These are phyloP conservation scores for Phaeosphaeriaceae sp. DNA, from an alignment of 2,329 filamentous ascomycete genomes.

Conservation along the genomic window DNA sequence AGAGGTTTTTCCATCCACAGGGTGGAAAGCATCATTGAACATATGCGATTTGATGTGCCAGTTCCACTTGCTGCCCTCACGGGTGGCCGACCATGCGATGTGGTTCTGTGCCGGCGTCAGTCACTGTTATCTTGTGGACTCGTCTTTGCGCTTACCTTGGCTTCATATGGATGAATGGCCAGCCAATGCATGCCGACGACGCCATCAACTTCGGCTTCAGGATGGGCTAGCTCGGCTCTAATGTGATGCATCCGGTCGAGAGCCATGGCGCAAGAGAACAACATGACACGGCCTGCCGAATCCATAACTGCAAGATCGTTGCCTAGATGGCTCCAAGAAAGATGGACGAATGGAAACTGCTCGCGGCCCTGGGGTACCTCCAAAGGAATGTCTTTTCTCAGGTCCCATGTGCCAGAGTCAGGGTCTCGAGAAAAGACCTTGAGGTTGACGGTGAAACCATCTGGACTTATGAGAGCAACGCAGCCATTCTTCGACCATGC, in stretches of 20 bases:
- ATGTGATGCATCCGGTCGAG: slow-evolving; percentile 74
- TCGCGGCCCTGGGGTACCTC: slow-evolving; percentile 68
- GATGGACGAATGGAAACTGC: slow-evolving; percentile 74
- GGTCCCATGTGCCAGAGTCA: slow-evolving; percentile 74
- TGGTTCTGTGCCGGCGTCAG: slow-evolving; percentile 35
- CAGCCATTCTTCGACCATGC: slow-evolving; percentile 89
- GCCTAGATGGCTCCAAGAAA: slow-evolving; percentile 80
- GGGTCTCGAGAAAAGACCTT: slow-evolving; percentile 74
- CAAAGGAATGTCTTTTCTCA: slow-evolving; percentile 75
- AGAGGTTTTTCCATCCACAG: slow-evolving; percentile 72
- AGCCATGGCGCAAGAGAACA: slow-evolving; percentile 74
- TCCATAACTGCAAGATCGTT: slow-evolving; percentile 87
- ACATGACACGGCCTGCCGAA: slow-evolving; percentile 75
- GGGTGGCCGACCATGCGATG: slow-evolving; percentile 50
- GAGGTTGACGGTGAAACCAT: slow-evolving; percentile 74
- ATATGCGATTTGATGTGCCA: slow-evolving; percentile 73
- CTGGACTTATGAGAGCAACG: slow-evolving; percentile 79
- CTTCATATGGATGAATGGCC: slow-evolving; percentile 50
- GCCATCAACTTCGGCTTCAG: slow-evolving; percentile 75
- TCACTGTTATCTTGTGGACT: background rate
- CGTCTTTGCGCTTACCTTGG: slow-evolving; percentile 36
- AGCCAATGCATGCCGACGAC: slow-evolving; percentile 91
- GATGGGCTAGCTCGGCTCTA: slow-evolving; percentile 70
- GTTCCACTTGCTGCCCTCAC: slow-evolving; percentile 62
- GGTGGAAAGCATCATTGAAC: slow-evolving; percentile 75